These are phyloP conservation scores for Saprolegnia diclina DNA, from an alignment of 352 stramenopile species.

Conservation along the genomic window DNA sequence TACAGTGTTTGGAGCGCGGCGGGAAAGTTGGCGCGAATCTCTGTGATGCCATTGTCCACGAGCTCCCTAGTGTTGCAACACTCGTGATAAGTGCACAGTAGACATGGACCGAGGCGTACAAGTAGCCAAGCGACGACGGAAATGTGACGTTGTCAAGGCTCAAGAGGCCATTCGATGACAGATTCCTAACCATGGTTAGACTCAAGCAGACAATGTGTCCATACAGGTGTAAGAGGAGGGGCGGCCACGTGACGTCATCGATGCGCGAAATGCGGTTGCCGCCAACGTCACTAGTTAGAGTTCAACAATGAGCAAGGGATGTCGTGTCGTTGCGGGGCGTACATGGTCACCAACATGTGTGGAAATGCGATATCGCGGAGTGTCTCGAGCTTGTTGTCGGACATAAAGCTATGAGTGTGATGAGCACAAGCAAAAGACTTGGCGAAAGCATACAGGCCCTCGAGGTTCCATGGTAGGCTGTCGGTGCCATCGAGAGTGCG, in stretches of 20 bases:
- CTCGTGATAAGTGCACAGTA: background rate
- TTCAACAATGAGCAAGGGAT: background rate
- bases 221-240: background rate
- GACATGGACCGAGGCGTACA: background rate
- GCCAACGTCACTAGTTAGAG: background rate
- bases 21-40: conserved; percentile 14
- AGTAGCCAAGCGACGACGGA: background rate
- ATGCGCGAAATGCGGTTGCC: conserved; percentile 15
- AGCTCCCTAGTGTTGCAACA: conserved; percentile 12
- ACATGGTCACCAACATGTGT: background rate
- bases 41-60: conserved; percentile 4
- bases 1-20: conserved; percentile 11
- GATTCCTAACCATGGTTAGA: background rate
- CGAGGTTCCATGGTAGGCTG: background rate
- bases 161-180: background rate
- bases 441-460: conserved; percentile 9
- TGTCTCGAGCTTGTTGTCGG: background rate
- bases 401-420: background rate
- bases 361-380: background rate
- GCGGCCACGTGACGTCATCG: background rate
- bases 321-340: background rate
- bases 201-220: background rate
- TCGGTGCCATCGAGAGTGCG: background rate
- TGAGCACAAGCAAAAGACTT: background rate
- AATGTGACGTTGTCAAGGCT: conserved; percentile 13